phyloP scores from a whole-genome alignment of 768 basidiomycete genomes.

The Trichaptum fuscoviolaceum region DNA sequence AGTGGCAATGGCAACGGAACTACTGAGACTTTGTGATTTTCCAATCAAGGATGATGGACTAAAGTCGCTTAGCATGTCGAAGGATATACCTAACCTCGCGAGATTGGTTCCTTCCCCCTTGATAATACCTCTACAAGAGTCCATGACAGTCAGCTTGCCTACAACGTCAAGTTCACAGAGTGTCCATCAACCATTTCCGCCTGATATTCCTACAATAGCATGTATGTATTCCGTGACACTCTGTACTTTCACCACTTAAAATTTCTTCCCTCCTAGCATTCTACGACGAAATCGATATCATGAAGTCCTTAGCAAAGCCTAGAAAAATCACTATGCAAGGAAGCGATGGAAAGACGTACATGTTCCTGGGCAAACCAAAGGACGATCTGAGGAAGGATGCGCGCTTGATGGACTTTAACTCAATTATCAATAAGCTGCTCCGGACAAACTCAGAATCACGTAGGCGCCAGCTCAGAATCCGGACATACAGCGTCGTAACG shows the following conservation, averaged over 20 bases:
- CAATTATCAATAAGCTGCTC: slow-evolving; percentile 93
- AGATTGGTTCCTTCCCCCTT: slow-evolving; percentile 56
- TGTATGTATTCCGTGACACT: slow-evolving; percentile 36
- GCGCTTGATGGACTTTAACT: slow-evolving; percentile 95
- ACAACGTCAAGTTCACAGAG: slow-evolving; percentile 57
- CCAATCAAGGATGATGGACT: slow-evolving; percentile 34
- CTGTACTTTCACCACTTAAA: background rate
- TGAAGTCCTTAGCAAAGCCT: slow-evolving; percentile 88
- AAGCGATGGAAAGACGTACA: slow-evolving; percentile 77
- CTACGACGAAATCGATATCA: slow-evolving; percentile 78
- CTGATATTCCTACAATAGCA: slow-evolving; percentile 67
- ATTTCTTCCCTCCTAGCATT: slow-evolving; percentile 45
- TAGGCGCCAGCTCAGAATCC: slow-evolving; percentile 80
- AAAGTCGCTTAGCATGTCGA: slow-evolving; percentile 42
- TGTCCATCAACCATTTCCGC: slow-evolving; percentile 76
- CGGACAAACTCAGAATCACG: slow-evolving; percentile 93
- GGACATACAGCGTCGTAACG: slow-evolving; percentile 98
- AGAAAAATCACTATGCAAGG: slow-evolving; percentile 85
- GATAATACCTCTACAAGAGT: slow-evolving; percentile 91
- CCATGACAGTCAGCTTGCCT: slow-evolving; percentile 85
- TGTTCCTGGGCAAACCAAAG: slow-evolving; percentile 94
- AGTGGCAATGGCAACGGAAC: slow-evolving; percentile 58
- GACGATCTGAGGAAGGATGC: slow-evolving; percentile 98
- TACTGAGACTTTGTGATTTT: slow-evolving; percentile 63
- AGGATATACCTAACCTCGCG: slow-evolving; percentile 49